Base-by-base conservation (phyloP, 2,329 filamentous ascomycete genomes). In the Amesomyces nigricolor region DNA sequence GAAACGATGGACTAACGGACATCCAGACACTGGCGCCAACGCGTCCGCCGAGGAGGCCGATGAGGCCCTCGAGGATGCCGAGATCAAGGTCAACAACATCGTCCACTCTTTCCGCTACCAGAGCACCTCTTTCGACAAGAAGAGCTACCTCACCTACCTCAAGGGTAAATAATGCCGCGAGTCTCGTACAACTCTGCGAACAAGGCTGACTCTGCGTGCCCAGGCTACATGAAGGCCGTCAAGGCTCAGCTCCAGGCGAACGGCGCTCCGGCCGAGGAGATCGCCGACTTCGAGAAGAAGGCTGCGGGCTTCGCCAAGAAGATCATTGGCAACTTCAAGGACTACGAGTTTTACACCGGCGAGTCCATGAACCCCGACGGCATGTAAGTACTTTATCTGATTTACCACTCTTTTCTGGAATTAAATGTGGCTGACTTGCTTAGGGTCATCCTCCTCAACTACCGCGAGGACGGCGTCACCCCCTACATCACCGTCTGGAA, bases 401-500 rank as follows among this genome's bases (percentile, higher is more conserved):
- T 47, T 17, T 29, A 11, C 30, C 38, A 4, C 47, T 46, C 26
- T 50, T 14, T 14, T 8, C 3, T 29, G 9, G 19, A 30, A 9
- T 7, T 16, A 9, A 30, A 38, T 26, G 6, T 26, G 22, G 8
- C 35, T 59, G 16, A 62, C 51, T 53, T 6, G 3, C 39, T 9
- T 61, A 91, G 88, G 85, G 80, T 96, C 67, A 80, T 91, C 63
- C 88, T 96, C 65, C 87, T 96, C 71, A 95, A 96, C 83, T 99
- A 96, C 84, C 92, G 94, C 68, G 91, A 96, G 73, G 94, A 97
- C 68, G 94, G 94, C 73, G 74, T 87, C 65, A 97, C 92, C 54
- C 94, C 94, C 58, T 99, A 82, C 72, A 80, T 95, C 67, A 88
- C 84, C 64, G 77, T 95, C 78, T 97, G 91, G 92, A 96, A 97